A percentile compares a stretch with the other conserved stretches of the same genome.
These are phyloP conservation scores for Blepharisma japonicum DNA, from an alignment of 73 alveolate species.

Conservation along the genomic window DNA sequence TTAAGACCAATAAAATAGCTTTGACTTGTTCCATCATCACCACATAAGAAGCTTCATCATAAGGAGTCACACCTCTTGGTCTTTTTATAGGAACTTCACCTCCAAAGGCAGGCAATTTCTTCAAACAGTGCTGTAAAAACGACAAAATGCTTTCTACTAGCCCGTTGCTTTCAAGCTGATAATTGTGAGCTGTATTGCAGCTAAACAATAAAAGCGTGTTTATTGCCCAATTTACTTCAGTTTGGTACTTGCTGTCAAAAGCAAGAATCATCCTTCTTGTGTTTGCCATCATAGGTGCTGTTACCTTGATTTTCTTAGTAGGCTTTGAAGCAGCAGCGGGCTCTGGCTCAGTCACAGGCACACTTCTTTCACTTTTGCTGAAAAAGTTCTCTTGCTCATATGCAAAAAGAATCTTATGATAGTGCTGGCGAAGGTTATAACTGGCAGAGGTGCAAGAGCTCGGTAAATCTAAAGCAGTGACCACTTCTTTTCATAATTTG, in stretches of 20 bases:
- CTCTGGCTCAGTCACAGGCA: slow-evolving; percentile 24
- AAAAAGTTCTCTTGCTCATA: slow-evolving; percentile 84
- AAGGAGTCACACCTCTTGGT: slow-evolving; percentile 59
- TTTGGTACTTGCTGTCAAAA: slow-evolving; percentile 92
- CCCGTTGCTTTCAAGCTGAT: not conserved
- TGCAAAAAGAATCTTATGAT: slow-evolving; percentile 77
- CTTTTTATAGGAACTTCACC: slow-evolving; percentile 73
- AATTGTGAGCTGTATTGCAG: slow-evolving; percentile 56
- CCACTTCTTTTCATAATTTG: slow-evolving; percentile 98
- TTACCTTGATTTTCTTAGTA: slow-evolving; percentile 64
- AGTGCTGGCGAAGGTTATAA: slow-evolving; percentile 92
- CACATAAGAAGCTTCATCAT: slow-evolving; percentile 81
- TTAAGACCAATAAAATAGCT: slow-evolving; percentile 64
- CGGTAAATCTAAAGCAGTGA: slow-evolving; percentile 92
- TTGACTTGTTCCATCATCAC: slow-evolving; percentile 77
- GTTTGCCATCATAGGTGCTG: slow-evolving; percentile 65
- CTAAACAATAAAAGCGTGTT: slow-evolving; percentile 90
- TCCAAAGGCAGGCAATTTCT: slow-evolving; percentile 59
- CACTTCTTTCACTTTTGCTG: slow-evolving; percentile 66
- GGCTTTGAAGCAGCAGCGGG: not conserved
- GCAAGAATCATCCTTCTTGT: slow-evolving; percentile 93
- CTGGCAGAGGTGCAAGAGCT: slow-evolving; percentile 97
- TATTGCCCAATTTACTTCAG: slow-evolving; percentile 96
- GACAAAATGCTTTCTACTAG: slow-evolving; percentile 7
- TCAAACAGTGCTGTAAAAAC: slow-evolving; percentile 1